Conservation (phyloP, 495 filamentous ascomycete species). For the Talaromyces adpressus region DNA sequence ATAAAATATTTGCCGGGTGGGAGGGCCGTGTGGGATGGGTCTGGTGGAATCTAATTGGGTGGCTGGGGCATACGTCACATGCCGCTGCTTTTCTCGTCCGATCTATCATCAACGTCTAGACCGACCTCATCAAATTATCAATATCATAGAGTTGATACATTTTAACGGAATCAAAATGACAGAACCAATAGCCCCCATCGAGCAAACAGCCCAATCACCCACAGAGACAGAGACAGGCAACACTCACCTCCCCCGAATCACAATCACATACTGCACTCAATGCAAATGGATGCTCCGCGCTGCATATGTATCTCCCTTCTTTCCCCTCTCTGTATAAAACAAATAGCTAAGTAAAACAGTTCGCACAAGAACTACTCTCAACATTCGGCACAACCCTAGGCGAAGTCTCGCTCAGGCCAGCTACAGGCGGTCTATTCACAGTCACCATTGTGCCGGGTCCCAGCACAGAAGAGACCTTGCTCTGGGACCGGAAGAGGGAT, state of each 20-base stretch:
- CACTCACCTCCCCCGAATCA: conserved; percentile 51
- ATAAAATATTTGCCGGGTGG: neutral
- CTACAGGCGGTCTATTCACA: conserved; percentile 77
- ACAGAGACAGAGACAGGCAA: neutral
- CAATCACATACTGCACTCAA: conserved; percentile 75
- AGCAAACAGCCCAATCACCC: conserved; percentile 6
- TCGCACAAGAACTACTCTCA: conserved; percentile 94
- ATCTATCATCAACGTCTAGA: neutral
- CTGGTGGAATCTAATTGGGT: neutral
- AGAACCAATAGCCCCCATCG: conserved; percentile 17
- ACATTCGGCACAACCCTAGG: conserved; percentile 83
- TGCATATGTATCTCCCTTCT: conserved; percentile 59
- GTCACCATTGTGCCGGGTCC: conserved; percentile 48
- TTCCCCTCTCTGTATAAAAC: neutral
- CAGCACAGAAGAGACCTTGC: conserved; percentile 34
- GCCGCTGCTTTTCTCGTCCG: neutral
- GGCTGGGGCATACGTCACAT: neutral
- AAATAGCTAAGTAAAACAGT: conserved; percentile 40
- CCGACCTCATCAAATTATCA: neutral
- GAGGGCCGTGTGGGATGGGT: conserved; percentile 2
- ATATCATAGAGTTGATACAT: neutral
- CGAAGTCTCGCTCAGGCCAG: conserved; percentile 82
- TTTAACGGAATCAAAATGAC: conserved; percentile 9
- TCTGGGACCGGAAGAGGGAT: conserved; percentile 88
- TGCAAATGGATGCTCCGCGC: conserved; percentile 91